A percentile compares a stretch with the other conserved stretches of the same genome.
Evolutionary conservation across 345 rosid species (phyloP).

Genomic region (Erodium maritimum): DNA sequence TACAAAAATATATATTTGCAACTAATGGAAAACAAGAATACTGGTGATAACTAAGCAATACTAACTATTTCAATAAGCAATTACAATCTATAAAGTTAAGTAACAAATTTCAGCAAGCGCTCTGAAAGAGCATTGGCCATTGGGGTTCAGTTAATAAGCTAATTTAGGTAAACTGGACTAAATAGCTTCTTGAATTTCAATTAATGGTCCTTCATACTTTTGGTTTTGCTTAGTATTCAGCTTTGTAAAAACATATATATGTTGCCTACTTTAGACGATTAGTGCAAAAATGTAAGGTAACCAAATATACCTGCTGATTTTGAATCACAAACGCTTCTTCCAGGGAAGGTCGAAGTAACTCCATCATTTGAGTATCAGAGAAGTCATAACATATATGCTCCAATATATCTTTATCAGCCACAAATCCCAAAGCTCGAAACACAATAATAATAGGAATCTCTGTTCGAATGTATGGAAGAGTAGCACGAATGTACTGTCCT

Average conservation of each 20-base stretch:
- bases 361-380: conserved; percentile 91
- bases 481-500: conserved; percentile 88
- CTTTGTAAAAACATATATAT: no score
- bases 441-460: conserved; percentile 97
- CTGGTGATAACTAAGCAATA: not conserved
- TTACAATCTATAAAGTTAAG: not conserved
- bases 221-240: not conserved
- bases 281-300: not conserved
- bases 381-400: conserved; percentile 94
- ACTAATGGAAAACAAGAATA: no score
- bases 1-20: no score
- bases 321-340: conserved; percentile 99
- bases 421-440: conserved; percentile 93
- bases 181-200: not conserved
- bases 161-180: not conserved
- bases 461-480: conserved; percentile 91
- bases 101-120: not conserved
- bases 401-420: conserved; percentile 88
- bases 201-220: not conserved
- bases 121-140: not conserved
- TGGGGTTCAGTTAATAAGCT: not conserved
- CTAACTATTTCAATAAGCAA: not conserved
- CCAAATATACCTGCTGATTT: conserved; percentile 66
- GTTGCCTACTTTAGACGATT: no score
- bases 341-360: conserved; percentile 86